These are phyloP conservation scores for Lactarius quietus DNA, from an alignment of 768 basidiomycete genomes.

Conservation along the genomic window DNA sequence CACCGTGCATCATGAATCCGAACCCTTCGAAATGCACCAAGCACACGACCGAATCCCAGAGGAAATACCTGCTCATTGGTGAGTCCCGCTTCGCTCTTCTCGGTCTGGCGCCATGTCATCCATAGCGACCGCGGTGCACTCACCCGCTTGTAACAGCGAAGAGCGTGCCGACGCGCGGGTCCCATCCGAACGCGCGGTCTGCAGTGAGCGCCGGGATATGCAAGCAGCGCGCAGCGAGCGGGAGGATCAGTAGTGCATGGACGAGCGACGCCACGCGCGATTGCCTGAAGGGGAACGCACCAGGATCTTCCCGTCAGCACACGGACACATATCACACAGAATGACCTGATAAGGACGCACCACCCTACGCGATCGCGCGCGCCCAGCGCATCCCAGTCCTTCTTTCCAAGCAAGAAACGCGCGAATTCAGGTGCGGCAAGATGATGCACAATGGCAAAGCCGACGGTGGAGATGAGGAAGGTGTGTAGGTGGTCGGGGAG, in stretches of 20 bases:
- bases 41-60: slow-evolving; percentile 81
- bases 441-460: slow-evolving; percentile 57
- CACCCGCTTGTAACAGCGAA: slow-evolving; percentile 72
- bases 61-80: slow-evolving; percentile 53
- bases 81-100: background rate
- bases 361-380: slow-evolving; percentile 7
- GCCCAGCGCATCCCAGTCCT: slow-evolving; percentile 40
- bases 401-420: slow-evolving; percentile 41
- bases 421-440: slow-evolving; percentile 48
- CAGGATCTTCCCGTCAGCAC: background rate
- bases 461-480: slow-evolving; percentile 50
- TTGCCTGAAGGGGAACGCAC: slow-evolving; percentile 44
- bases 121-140: slow-evolving; percentile 25
- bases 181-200: slow-evolving; percentile 80
- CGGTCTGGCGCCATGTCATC: background rate
- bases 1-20: slow-evolving; percentile 78
- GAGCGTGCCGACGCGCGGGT: slow-evolving; percentile 51
- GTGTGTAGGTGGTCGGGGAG: slow-evolving; percentile 54
- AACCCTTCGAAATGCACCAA: slow-evolving; percentile 62
- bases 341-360: background rate
- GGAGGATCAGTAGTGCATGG: slow-evolving; percentile 65
- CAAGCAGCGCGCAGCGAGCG: slow-evolving; percentile 56
- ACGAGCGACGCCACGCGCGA: slow-evolving; percentile 70
- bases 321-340: background rate
- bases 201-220: slow-evolving; percentile 42